Evolutionary conservation across 805 yeast genomes (phyloP), one percentile per base, ranked within the genome.

Genomic region (Wickerhamiella australiensis): DNA sequence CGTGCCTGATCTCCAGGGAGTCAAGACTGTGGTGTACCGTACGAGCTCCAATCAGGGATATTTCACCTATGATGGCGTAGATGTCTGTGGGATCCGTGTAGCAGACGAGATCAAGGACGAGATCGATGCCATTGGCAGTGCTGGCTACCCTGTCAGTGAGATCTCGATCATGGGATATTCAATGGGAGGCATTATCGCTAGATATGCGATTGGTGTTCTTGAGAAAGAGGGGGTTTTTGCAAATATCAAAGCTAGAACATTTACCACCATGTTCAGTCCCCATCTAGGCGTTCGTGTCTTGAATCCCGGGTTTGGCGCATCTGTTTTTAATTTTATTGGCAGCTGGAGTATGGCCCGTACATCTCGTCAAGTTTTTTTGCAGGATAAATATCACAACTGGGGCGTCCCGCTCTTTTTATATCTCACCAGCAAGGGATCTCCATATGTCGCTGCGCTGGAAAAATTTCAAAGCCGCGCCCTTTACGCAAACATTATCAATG

Each of bases 81-180:
- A 85, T 56, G 78, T 85, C 23, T 85, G 92, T 59, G 95, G 94
- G 1, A 70, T 78, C 46, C 68, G 94, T 20, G 81, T 84, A 6
- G 78, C 82, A 1, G 73, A 73, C 48, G 95, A 86, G 63, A 78
- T 86, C 45, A 61, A 68, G 17, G 56, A 53, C 1, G 70, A 70
- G 57, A 65, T 76, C 17, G 54, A 57, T 3, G 40, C 42, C 18
- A 48, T 65, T 25, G 29, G 35, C 20, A 27, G 22, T 17, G 35
- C 42, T 4, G 61, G 57, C 21, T 52, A 45, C n/a, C 58, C 61
- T 12, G 85, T 85, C 9, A 68, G 71, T n/a, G 75, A 78, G 56
- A 74, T 90, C 46, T 83, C 94, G 53, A 69, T 90, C 38, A 72
- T 85, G 2, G 96, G 97, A 0, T 90, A 88, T 63, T 85, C 95